A percentile compares a stretch with the other conserved stretches of the same genome.
phyloP scores from a whole-genome alignment of 1,139 yeast species.

The Candida mesenterica region DNA sequence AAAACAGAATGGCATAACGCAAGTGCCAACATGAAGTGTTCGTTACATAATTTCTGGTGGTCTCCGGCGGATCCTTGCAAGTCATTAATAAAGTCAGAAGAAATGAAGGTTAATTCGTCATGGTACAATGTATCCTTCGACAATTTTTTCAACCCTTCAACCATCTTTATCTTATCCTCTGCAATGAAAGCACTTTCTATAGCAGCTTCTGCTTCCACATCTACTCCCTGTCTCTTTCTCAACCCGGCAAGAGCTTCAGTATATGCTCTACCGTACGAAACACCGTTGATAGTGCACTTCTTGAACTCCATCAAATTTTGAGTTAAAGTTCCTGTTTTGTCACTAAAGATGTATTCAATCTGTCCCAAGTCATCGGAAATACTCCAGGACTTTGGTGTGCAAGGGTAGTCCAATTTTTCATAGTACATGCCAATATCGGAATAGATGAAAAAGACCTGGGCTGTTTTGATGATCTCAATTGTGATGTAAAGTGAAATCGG shows the following conservation, averaged over 20 bases:
- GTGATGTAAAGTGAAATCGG: slow-evolving; percentile 61
- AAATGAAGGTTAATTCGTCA: slow-evolving; percentile 48
- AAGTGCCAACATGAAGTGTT: slow-evolving; percentile 51
- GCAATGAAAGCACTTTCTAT: slow-evolving; percentile 39
- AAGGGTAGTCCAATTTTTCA: slow-evolving; percentile 51
- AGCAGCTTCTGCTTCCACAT: slow-evolving; percentile 47
- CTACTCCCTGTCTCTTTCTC: slow-evolving; percentile 54
- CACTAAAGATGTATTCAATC: slow-evolving; percentile 60
- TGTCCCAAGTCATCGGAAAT: slow-evolving; percentile 67
- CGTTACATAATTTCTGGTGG: slow-evolving; percentile 37
- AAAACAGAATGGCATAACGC: slow-evolving; percentile 63
- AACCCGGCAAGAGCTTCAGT: slow-evolving; percentile 63
- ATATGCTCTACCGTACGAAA: slow-evolving; percentile 57
- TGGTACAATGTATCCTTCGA: slow-evolving; percentile 22
- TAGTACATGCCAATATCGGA: slow-evolving; percentile 54
- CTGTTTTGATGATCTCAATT: slow-evolving; percentile 58
- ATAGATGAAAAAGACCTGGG: slow-evolving; percentile 57
- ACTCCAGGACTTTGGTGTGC: slow-evolving; percentile 62
- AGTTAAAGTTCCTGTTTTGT: slow-evolving; percentile 61
- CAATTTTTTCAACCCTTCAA: slow-evolving; percentile 21
- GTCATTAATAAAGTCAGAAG: slow-evolving; percentile 45
- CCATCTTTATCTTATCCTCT: slow-evolving; percentile 41
- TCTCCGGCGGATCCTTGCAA: slow-evolving; percentile 28
- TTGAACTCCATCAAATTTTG: slow-evolving; percentile 63
- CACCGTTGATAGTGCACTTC: slow-evolving; percentile 56